These are phyloP conservation scores for Fistulinella prunicolor DNA, from an alignment of 768 basidiomycete species.

Conservation along the genomic window DNA sequence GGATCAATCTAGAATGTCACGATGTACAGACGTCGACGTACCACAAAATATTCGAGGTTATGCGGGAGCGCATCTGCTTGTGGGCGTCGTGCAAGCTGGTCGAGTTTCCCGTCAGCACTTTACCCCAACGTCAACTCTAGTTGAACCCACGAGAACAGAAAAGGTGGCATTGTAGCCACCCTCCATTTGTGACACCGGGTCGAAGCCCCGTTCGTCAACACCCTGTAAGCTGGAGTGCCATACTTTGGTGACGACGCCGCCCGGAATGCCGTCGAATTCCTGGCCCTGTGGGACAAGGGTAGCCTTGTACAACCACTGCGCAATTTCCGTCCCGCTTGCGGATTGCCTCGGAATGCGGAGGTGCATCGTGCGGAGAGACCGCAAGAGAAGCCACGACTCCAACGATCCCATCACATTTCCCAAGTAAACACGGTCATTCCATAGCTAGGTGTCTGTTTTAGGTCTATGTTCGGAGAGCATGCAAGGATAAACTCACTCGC, in stretches of 20 bases:
- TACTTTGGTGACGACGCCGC: conserved; percentile 61
- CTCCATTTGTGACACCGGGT: conserved; percentile 65
- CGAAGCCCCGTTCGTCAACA: conserved; percentile 56
- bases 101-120: conserved; percentile 23
- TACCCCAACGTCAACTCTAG: conserved; percentile 73
- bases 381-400: conserved; percentile 80
- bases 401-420: conserved; percentile 73
- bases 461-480: neutral
- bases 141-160: conserved; percentile 54
- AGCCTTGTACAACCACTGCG: conserved; percentile 65
- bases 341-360: conserved; percentile 77
- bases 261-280: conserved; percentile 64
- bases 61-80: conserved; percentile 61
- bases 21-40: conserved; percentile 35
- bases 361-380: conserved; percentile 81
- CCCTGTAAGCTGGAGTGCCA: conserved; percentile 79
- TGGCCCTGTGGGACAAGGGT: conserved; percentile 45
- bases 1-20: neutral
- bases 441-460: conserved; percentile 45
- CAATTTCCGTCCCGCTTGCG: conserved; percentile 66
- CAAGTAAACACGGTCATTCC: conserved; percentile 56
- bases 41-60: conserved; percentile 64
- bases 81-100: conserved; percentile 47
- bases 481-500: conserved; percentile 37
- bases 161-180: conserved; percentile 81